Conservation (phyloP, 345 rosid species). For the Citrus mangshanensis region DNA sequence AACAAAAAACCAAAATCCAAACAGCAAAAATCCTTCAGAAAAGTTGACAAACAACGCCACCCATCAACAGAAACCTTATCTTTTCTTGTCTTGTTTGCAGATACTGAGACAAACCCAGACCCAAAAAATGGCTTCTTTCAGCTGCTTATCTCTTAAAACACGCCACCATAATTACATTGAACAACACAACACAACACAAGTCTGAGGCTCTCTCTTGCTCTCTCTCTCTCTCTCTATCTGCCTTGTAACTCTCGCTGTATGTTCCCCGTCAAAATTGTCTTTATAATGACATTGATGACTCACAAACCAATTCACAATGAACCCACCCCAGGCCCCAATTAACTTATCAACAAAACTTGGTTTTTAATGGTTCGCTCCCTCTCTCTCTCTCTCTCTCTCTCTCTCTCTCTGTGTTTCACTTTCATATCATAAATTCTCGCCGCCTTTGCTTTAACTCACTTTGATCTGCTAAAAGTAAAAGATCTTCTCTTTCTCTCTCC, state of each 20-base stretch:
- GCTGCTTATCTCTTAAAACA: background rate
- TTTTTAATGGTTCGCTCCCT: background rate
- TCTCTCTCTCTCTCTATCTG: background rate
- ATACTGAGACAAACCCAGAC: constrained; percentile 5
- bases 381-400: background rate
- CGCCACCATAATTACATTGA: background rate
- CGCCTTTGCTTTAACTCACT: constrained; percentile 72
- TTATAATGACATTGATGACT: constrained; percentile 22
- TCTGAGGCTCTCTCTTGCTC: too few relatives aligned
- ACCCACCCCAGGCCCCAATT: background rate
- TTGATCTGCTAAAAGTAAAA: constrained; percentile 38
- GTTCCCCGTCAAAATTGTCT: constrained; percentile 22
- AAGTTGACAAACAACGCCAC: constrained; percentile 10
- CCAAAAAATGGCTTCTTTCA: background rate
- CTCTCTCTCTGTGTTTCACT: background rate
- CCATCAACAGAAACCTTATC: background rate
- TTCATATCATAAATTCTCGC: constrained; percentile 48
- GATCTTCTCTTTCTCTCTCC: constrained; percentile 26
- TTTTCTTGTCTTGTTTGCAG: background rate
- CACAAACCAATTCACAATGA: constrained; percentile 15
- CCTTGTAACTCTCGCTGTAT: constrained; percentile 37
- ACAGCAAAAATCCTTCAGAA: constrained; percentile 6
- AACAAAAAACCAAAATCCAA: background rate
- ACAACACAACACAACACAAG: background rate
- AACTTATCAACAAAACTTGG: background rate